Conservation (phyloP, 148 eudicot species). For the Rhododendron henanense region DNA sequence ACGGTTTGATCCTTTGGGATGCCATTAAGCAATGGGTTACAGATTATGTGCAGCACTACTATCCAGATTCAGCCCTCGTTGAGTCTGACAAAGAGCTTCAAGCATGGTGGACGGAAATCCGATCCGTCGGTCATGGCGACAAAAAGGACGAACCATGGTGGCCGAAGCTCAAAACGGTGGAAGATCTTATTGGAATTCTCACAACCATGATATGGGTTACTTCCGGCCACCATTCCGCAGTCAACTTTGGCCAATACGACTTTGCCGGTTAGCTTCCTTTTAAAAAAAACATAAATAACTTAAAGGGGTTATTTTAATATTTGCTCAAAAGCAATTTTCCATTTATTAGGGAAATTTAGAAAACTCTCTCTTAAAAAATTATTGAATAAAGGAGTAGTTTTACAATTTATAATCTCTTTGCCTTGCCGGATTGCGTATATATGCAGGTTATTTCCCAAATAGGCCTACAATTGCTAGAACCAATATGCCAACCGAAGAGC, state of each 20-base stretch:
- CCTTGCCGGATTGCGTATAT: too few relatives aligned
- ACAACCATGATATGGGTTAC: conserved; percentile 74
- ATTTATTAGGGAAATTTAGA: too few relatives aligned
- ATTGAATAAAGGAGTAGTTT: too few relatives aligned
- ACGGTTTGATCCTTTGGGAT: conserved; percentile 70
- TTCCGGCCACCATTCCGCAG: conserved; percentile 84
- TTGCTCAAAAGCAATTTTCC: too few relatives aligned
- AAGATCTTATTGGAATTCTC: conserved; percentile 42
- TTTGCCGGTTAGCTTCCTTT: conserved; percentile 47
- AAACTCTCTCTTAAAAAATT: too few relatives aligned
- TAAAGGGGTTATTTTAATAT: too few relatives aligned
- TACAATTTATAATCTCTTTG: too few relatives aligned
- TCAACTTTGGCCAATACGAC: conserved; percentile 71
- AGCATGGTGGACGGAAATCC: conserved; percentile 76
- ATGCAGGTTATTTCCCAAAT: too few relatives aligned
- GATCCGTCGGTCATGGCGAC: conserved; percentile 60
- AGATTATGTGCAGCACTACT: conserved; percentile 58
- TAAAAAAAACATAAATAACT: too few relatives aligned
- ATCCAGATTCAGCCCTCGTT: conserved; percentile 30
- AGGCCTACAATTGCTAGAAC: too few relatives aligned
- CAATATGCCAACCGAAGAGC: too few relatives aligned
- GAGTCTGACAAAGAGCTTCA: conserved; percentile 57
- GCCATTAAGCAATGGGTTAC: conserved; percentile 61
- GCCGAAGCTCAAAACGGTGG: conserved; percentile 45
- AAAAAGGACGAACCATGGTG: conserved; percentile 80